Conservation (phyloP, 2,329 filamentous ascomycete genomes). For the Monosporascus sp. region DNA sequence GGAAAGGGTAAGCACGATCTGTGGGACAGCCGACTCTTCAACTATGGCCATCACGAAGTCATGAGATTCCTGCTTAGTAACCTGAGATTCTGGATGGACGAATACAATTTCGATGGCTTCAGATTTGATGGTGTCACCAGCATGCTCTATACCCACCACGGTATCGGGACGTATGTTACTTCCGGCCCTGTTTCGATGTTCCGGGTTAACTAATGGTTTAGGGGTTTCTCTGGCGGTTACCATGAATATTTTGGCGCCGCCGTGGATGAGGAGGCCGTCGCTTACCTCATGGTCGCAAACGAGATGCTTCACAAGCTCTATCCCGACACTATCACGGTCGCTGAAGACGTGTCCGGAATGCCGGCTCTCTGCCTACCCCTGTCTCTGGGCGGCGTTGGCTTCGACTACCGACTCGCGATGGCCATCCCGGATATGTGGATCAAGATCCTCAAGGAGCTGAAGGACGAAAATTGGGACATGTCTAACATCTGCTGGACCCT, state of each 20-base stretch:
- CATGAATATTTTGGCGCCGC: conserved; percentile 92
- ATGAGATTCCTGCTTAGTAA: conserved; percentile 95
- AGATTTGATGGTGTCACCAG: conserved; percentile 97
- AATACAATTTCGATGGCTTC: conserved; percentile 95
- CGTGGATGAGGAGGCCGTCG: conserved; percentile 89
- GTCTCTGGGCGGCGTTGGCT: conserved; percentile 84
- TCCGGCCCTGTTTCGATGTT: neutral
- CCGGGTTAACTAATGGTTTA: conserved; percentile 33
- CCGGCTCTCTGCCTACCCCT: conserved; percentile 87
- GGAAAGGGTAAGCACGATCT: conserved; percentile 80
- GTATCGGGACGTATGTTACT: conserved; percentile 80
- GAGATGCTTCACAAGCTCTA: conserved; percentile 92
- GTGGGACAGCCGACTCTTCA: conserved; percentile 96
- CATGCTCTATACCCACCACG: conserved; percentile 95
- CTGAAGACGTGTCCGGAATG: conserved; percentile 98
- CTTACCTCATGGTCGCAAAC: conserved; percentile 94
- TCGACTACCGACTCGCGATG: conserved; percentile 97
- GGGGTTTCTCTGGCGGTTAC: conserved; percentile 94
- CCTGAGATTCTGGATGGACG: conserved; percentile 97
- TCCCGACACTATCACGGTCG: conserved; percentile 82
- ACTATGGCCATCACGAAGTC: conserved; percentile 93
- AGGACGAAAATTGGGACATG: conserved; percentile 90
- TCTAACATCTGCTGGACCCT: conserved; percentile 78
- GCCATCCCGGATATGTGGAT: conserved; percentile 98
- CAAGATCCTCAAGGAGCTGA: conserved; percentile 92